These are phyloP conservation scores for Mycosphaerelloides madeirae DNA, from an alignment of 2,329 filamentous ascomycete species.

Conservation along the genomic window DNA sequence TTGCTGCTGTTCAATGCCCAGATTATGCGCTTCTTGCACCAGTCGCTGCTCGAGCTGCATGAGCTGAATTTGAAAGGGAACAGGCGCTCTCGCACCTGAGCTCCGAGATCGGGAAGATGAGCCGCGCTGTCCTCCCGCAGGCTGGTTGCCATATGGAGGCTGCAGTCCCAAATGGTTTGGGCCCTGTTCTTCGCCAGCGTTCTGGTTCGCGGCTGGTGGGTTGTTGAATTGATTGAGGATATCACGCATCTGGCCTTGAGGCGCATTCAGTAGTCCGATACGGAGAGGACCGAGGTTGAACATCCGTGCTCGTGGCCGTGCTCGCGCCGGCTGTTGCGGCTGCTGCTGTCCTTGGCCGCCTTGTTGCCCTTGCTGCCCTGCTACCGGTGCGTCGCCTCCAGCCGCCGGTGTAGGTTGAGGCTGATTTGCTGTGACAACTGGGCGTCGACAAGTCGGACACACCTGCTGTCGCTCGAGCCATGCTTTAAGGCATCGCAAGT, in stretches of 20 bases:
- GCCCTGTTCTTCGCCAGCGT: slow-evolving; percentile 4
- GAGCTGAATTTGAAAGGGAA: slow-evolving; percentile 56
- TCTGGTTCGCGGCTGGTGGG: slow-evolving; percentile 14
- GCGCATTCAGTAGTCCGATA: slow-evolving; percentile 62
- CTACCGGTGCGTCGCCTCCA: slow-evolving; percentile 15
- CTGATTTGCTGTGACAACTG: slow-evolving; percentile 50
- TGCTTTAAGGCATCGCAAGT: slow-evolving; percentile 89
- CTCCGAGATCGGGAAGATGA: background rate
- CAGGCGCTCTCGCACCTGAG: slow-evolving; percentile 10
- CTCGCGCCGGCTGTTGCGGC: slow-evolving; percentile 35
- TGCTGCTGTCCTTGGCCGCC: slow-evolving; percentile 9
- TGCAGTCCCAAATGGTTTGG: slow-evolving; percentile 22
- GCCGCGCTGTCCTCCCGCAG: slow-evolving; percentile 3
- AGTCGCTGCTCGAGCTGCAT: slow-evolving; percentile 64
- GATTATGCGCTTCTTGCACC: slow-evolving; percentile 58
- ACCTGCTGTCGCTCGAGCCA: slow-evolving; percentile 98
- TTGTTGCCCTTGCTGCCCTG: slow-evolving; percentile 7
- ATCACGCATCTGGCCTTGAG: slow-evolving; percentile 45
- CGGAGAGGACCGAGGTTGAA: slow-evolving; percentile 71
- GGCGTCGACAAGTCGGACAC: slow-evolving; percentile 85
- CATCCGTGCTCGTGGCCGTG: slow-evolving; percentile 39
- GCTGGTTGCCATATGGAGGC: slow-evolving; percentile 15
- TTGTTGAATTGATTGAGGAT: slow-evolving; percentile 30
- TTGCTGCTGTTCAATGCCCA: slow-evolving; percentile 63
- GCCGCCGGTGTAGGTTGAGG: slow-evolving; percentile 11